These are phyloP conservation scores for Mycena filopes DNA, from an alignment of 768 basidiomycete genomes.

Conservation along the genomic window DNA sequence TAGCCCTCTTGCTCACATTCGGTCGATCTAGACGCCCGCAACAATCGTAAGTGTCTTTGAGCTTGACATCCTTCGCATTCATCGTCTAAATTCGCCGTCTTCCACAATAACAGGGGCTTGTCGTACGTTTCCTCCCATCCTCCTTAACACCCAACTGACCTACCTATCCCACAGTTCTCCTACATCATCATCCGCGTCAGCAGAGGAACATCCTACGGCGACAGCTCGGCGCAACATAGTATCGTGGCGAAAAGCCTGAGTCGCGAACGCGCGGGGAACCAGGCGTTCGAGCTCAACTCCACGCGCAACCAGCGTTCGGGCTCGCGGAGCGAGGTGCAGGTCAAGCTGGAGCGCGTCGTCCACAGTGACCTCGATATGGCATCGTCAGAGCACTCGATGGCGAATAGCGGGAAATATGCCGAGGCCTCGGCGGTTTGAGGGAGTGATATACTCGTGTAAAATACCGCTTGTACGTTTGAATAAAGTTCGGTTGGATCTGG, in stretches of 20 bases:
- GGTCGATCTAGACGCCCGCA: background rate
- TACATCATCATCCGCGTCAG: slow-evolving; percentile 12
- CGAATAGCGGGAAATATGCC: no score
- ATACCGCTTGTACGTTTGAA: no score
- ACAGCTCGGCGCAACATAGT: background rate
- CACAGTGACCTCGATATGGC: background rate
- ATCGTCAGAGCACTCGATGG: no score
- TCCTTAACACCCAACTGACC: background rate
- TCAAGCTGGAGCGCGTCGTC: background rate
- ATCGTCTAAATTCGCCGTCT: no score
- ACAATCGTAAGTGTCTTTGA: background rate
- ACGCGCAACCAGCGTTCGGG: background rate
- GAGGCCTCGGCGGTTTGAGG: no score
- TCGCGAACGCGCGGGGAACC: background rate
- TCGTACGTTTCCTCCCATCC: background rate
- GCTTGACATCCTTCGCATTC: no score
- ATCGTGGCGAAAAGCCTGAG: background rate
- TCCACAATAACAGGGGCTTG: background rate
- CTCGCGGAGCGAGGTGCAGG: background rate
- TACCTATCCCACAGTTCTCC: background rate
- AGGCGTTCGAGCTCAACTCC: background rate
- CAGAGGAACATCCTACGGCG: background rate
- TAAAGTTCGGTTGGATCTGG: no score
- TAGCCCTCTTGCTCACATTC: background rate
- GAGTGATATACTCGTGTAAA: no score